Evolutionary conservation across 75 land plant species (phyloP), one percentile per base, ranked within the genome.

Genomic region (Adiantum capillusveneris): DNA sequence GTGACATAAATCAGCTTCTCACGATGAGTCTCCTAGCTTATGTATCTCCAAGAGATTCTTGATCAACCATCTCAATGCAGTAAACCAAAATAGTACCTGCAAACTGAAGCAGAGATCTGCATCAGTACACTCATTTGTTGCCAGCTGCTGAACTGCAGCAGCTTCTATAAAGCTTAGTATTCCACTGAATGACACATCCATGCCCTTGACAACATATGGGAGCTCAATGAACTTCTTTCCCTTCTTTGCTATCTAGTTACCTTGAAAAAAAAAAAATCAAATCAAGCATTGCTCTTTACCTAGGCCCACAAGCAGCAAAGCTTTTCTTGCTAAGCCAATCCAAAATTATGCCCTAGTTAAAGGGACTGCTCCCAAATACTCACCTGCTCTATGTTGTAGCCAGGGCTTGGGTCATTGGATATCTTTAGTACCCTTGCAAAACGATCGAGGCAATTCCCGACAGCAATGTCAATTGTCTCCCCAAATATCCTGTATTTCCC

Each of bases 111-210:
- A 93, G 25, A 94, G 72, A 39, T 94, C 98, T 34, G 87, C 98
- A 34, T 90, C 92, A 12, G 98, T 86, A 77, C 85, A 89, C 70
- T 89, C 98, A 59, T 94, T 77, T 44, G 66, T 78, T 21, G 80
- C 69, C 11, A 94, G 85, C 71, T 84, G 81, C 69, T 86, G 87
- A 24, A 19, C 74, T 19, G 98, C 98, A 61, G 79, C 76, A 53
- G 81, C 84, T 73, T 94, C 98, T 31, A 94, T 86, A 51, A 76
- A 94, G 65, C 98, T 94, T 62, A 89, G 63, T 49, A 94, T 79
- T 6, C 98, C 98, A 74, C 98, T 94, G 54, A 94, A 94, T 12
- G 98, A 94, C 9, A 94, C 98, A 73, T 94, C 98, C 98, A 94
- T 94, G 19, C 98, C 98, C 66, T 94, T 94, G 48, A 94, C 98